A percentile compares a stretch with the other conserved stretches of the same genome.
Evolutionary conservation across 345 rosid species (phyloP).

Genomic region (Eucalyptus curtisii): DNA sequence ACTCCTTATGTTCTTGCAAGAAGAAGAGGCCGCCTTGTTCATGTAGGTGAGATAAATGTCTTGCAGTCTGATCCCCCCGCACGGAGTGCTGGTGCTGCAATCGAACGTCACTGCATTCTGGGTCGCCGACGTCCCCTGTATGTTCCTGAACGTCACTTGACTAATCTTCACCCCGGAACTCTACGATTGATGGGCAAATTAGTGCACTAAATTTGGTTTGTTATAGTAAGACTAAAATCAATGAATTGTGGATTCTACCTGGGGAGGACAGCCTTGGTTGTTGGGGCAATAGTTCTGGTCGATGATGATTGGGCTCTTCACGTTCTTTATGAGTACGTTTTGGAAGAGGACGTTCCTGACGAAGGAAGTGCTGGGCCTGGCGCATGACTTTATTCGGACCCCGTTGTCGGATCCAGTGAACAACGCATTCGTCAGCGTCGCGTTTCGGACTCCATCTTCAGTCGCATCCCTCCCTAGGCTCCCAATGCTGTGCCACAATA

Average conservation of each 20-base stretch:
- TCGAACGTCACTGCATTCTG: conserved; percentile 11
- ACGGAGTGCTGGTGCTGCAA: conserved; percentile 20
- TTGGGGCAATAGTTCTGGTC: conserved; percentile 31
- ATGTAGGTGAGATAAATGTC: conserved; percentile 16
- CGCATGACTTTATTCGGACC: conserved; percentile 41
- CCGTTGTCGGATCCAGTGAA: conserved; percentile 29
- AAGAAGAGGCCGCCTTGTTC: conserved; percentile 12
- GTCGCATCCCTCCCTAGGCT: conserved; percentile 11
- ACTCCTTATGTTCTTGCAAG: conserved; percentile 11
- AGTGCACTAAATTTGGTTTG: not conserved
- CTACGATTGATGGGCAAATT: not conserved
- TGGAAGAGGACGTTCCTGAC: conserved; percentile 14
- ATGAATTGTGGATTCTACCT: conserved; percentile 6
- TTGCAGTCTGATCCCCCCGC: conserved; percentile 8
- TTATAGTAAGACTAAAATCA: not conserved
- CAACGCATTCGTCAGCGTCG: conserved; percentile 6
- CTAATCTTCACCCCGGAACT: conserved; percentile 27
- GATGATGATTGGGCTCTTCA: conserved; percentile 21
- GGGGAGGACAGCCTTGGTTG: conserved; percentile 14
- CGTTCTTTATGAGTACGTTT: conserved; percentile 16
- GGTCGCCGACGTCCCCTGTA: conserved; percentile 24
- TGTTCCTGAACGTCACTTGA: conserved; percentile 15
- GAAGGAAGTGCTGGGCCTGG: conserved; percentile 10
- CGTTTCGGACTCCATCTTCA: conserved; percentile 31
- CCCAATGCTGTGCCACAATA: conserved; percentile 15